A percentile compares a stretch with the other conserved stretches of the same genome.
These are phyloP conservation scores for Boletus speciosus DNA, from an alignment of 768 basidiomycete genomes.

Conservation along the genomic window DNA sequence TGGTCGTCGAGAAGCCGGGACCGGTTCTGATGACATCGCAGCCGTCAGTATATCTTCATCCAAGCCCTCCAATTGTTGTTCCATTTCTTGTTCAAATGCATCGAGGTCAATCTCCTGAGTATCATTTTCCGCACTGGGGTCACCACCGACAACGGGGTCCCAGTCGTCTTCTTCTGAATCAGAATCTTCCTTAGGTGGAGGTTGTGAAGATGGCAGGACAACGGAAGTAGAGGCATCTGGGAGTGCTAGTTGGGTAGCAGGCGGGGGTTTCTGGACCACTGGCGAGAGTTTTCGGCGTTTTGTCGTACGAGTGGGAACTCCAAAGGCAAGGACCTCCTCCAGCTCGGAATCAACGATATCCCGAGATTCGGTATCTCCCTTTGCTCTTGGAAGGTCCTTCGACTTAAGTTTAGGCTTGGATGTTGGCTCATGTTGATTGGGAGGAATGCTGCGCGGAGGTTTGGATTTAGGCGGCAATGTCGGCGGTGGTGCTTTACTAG, in stretches of 20 bases:
- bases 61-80: conserved; percentile 35
- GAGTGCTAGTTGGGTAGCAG: conserved; percentile 35
- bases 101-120: conserved; percentile 35
- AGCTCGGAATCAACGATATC: conserved; percentile 29
- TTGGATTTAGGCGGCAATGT: conserved; percentile 35
- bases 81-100: conserved; percentile 35
- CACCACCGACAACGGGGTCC: conserved; percentile 41
- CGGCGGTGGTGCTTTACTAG: conserved; percentile 13
- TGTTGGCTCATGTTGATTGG: conserved; percentile 21
- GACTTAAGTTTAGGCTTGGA: conserved; percentile 28
- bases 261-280: conserved; percentile 16
- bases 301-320: conserved; percentile 38
- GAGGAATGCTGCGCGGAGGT: conserved; percentile 19
- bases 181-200: conserved; percentile 30
- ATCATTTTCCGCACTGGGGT: conserved; percentile 26
- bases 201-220: conserved; percentile 30
- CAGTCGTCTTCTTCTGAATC: conserved; percentile 52
- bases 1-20: conserved; percentile 32
- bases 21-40: conserved; percentile 38
- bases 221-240: conserved; percentile 33
- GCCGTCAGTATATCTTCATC: conserved; percentile 53
- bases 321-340: conserved; percentile 50
- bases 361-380: conserved; percentile 15
- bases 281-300: conserved; percentile 32
- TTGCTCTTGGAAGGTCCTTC: conserved; percentile 23